Evolutionary conservation across 75 land plant species (phyloP).

Genomic region (Sequoia sempervirens): DNA sequence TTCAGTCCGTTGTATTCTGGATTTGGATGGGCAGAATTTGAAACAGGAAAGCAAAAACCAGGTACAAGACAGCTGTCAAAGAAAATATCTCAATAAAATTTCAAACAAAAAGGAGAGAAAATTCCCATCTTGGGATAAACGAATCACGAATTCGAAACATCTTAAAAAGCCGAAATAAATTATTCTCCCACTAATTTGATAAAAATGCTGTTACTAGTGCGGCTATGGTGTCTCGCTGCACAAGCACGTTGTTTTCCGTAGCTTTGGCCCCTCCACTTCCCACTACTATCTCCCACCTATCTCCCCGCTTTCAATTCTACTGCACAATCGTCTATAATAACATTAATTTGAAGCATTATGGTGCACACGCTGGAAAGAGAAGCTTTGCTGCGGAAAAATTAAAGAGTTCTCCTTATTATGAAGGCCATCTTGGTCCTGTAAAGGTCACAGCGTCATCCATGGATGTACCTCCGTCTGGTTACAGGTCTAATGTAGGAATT

Average conservation of each 20-base stretch:
- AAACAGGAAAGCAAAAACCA: not conserved
- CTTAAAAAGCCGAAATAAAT: not conserved
- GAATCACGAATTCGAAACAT: not conserved
- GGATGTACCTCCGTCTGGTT: conserved; percentile 30
- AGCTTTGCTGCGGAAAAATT: not conserved
- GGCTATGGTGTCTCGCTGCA: conserved; percentile 6
- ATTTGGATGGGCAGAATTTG: no score
- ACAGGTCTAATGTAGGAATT: conserved; percentile 49
- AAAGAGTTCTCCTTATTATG: not conserved
- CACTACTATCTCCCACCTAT: not conserved
- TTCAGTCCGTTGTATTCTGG: no score
- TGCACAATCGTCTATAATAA: not conserved
- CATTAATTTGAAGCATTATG: not conserved
- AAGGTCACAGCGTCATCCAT: not conserved
- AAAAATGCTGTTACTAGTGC: not conserved
- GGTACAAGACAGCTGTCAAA: no score
- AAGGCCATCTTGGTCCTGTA: not conserved
- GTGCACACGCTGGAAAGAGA: not conserved
- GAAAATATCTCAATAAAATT: no score
- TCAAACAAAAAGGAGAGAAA: not conserved
- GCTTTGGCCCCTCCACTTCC: conserved; percentile 5
- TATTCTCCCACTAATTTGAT: not conserved
- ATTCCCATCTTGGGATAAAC: not conserved
- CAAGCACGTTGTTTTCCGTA: not conserved
- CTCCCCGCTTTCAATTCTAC: not conserved